A percentile compares a stretch with the other conserved stretches of the same genome.
These are phyloP conservation scores for Cytospora mali DNA, from an alignment of 2,329 filamentous ascomycete genomes.

Conservation along the genomic window DNA sequence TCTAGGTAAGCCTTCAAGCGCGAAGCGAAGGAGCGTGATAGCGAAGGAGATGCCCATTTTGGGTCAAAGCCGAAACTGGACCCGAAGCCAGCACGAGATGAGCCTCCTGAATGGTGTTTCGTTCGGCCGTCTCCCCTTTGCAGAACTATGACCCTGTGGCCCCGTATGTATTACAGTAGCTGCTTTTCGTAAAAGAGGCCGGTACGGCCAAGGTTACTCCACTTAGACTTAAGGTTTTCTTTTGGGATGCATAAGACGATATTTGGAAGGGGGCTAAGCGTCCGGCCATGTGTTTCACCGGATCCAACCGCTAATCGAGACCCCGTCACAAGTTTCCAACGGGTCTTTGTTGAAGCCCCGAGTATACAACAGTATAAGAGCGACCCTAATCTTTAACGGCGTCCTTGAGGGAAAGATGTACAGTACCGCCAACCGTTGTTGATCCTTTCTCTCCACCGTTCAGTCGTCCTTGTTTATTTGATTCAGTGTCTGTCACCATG, in stretches of 20 bases:
- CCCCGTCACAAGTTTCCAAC: neutral
- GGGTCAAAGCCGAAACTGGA: neutral
- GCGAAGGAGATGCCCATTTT: too few species aligned
- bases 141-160: neutral
- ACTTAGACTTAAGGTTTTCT: neutral
- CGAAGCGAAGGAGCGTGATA: neutral
- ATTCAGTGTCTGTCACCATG: slow-evolving; percentile 5
- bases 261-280: neutral
- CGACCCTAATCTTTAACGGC: neutral
- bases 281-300: neutral
- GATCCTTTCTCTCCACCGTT: neutral
- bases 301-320: neutral
- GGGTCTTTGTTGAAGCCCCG: neutral
- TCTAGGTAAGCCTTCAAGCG: neutral
- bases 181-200: neutral
- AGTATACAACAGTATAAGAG: neutral
- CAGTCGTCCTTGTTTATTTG: neutral
- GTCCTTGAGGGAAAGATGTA: neutral
- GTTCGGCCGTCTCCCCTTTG: neutral
- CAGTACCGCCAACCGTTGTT: neutral
- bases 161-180: neutral
- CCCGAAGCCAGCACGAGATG: neutral
- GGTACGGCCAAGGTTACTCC: neutral
- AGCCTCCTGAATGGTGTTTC: neutral
- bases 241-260: neutral